Conservation (phyloP, 2,329 filamentous ascomycete genomes). For the Ceratocystis papillata region DNA sequence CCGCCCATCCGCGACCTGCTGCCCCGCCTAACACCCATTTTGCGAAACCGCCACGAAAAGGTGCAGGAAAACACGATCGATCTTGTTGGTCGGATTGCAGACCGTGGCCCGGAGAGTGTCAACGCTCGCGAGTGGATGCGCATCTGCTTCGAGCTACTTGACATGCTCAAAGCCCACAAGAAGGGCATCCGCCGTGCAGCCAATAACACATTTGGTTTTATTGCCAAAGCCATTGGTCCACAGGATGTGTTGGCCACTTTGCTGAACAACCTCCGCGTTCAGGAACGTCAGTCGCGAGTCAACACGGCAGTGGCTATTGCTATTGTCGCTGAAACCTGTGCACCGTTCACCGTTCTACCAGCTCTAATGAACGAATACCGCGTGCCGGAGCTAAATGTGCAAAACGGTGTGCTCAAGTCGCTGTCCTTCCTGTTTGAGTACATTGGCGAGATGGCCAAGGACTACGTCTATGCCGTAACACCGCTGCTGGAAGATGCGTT, state of each 20-base stretch:
- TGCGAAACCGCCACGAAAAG: conserved; percentile 96
- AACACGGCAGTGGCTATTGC: conserved; percentile 98
- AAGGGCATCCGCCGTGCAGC: conserved; percentile 96
- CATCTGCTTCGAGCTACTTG: conserved; percentile 95
- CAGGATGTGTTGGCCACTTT: conserved; percentile 94
- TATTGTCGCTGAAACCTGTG: conserved; percentile 96
- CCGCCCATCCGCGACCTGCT: conserved; percentile 94
- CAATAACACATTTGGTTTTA: conserved; percentile 99
- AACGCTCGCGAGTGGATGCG: conserved; percentile 99
- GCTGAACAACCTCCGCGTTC: conserved; percentile 90
- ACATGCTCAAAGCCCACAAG: conserved; percentile 99
- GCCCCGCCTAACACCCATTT: conserved; percentile 89
- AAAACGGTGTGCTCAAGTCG: conserved; percentile 95
- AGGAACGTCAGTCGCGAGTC: conserved; percentile 94
- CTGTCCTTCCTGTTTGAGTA: conserved; percentile 97
- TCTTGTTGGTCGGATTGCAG: conserved; percentile 91
- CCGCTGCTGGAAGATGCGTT: conserved; percentile 92
- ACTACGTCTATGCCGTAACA: conserved; percentile 97
- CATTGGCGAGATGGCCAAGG: conserved; percentile 98
- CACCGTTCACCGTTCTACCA: conserved; percentile 95
- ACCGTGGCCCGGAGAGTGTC: conserved; percentile 90
- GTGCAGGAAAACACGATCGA: conserved; percentile 99
- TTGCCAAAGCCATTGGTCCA: conserved; percentile 95
- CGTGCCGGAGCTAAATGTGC: conserved; percentile 94
- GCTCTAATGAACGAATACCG: conserved; percentile 99